Base-by-base conservation (phyloP, 2,329 filamentous ascomycete genomes). In the Exophiala xenobiotica region DNA sequence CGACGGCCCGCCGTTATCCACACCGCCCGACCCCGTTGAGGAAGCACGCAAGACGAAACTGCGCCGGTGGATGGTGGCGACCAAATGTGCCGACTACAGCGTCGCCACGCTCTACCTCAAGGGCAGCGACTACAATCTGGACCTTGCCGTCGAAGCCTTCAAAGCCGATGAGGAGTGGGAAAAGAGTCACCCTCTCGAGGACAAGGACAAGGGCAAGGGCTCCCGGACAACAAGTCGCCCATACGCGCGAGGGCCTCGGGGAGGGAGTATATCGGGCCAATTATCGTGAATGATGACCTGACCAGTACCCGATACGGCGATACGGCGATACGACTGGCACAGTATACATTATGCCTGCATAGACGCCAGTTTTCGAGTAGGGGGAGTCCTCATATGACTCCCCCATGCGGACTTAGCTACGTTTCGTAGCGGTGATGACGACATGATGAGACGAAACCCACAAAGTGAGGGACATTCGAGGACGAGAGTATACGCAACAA, bases 131-230 rank as follows among this genome's bases (percentile, higher is more conserved):
- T 89, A 87, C 66, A 77, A 90, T 60, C 71, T 91, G 12, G 79
- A 82, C 3, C 67, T 70, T 22, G 87, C 88, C 0, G 77, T 87
- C 5, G 75, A 79, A 29, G 75, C 78, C 2, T 90, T 81, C 66
- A 75, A 80, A 57, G 85, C 81, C 3, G 88, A 93, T 57, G 87
- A 90, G 66, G 75, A 74, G 46, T 92, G 88, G 88, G 88, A 90
- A 70, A 78, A 75, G 60, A 78, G 80, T 9, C 80, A 92, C 63
- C 85, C 86, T 0, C 64, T 83, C 40, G 75, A 58, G 70, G 70
- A n/a, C 77, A 76, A 38, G 61, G 61, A 53, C 67, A 62, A 57
- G 37, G 43, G n/a, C 6, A 35, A 35, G 31, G n/a, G 6, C 24
- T 27, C 24, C 24, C 24, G 24, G 24, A 6, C 24, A 12, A 6